Conservation (phyloP, 495 filamentous ascomycete species). For the Hypoxylon fuscum region DNA sequence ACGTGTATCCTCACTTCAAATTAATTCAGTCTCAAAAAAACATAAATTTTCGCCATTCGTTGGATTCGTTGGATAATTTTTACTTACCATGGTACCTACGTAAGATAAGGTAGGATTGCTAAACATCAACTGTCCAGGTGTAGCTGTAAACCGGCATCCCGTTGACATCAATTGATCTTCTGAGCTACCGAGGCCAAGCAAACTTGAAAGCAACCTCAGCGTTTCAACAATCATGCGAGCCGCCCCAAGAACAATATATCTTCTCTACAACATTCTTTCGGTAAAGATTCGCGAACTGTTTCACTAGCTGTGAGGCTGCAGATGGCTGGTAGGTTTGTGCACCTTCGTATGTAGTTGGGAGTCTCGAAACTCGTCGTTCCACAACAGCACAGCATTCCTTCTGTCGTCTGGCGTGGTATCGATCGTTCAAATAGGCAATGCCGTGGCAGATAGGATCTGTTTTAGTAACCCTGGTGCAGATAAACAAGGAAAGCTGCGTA, state of each 20-base stretch:
- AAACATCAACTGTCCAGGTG: too few species aligned
- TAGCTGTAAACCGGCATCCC: slow-evolving; percentile 3
- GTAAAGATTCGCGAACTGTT: slow-evolving; percentile 21
- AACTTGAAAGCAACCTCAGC: slow-evolving; percentile 8
- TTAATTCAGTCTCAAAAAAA: too few species aligned
- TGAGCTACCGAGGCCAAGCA: slow-evolving; percentile 9
- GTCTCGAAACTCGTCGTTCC: slow-evolving; percentile 28
- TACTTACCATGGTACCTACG: too few species aligned
- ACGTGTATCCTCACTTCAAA: too few species aligned
- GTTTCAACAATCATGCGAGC: slow-evolving; percentile 8
- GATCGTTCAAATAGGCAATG: slow-evolving; percentile 25
- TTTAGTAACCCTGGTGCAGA: slow-evolving; percentile 11
- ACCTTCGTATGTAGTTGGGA: slow-evolving; percentile 23
- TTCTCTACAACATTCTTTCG: slow-evolving; percentile 11
- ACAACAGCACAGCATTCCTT: slow-evolving; percentile 32
- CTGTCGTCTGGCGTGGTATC: slow-evolving; percentile 28
- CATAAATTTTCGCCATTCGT: too few species aligned
- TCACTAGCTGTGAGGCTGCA: slow-evolving; percentile 27
- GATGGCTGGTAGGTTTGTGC: slow-evolving; percentile 18
- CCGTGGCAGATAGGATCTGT: slow-evolving; percentile 13
- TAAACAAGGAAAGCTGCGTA: slow-evolving; percentile 14
- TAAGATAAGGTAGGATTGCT: too few species aligned
- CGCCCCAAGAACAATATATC: slow-evolving; percentile 2
- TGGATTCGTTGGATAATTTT: too few species aligned
- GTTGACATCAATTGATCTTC: neutral